These are phyloP conservation scores for Fusarium sp. DNA, from an alignment of 2,329 filamentous ascomycete species.

Conservation along the genomic window DNA sequence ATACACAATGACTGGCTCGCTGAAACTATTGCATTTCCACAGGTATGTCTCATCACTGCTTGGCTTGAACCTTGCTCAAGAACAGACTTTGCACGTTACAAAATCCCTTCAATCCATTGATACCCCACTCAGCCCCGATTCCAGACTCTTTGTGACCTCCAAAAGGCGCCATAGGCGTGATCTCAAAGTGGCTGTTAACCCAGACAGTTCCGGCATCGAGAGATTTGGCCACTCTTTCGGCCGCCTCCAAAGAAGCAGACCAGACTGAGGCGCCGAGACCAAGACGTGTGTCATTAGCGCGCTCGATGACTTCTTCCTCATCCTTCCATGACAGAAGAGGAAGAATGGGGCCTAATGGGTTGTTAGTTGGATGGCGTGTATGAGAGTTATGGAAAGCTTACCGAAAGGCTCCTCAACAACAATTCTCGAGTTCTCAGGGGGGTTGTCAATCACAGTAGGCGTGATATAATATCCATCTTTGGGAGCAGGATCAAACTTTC, in stretches of 20 bases:
- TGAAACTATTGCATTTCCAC: too few relatives aligned
- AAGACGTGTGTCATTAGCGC: conserved; percentile 67
- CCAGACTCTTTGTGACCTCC: conserved; percentile 62
- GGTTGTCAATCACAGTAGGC: conserved; percentile 71
- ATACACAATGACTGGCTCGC: too few relatives aligned
- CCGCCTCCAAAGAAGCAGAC: conserved; percentile 64
- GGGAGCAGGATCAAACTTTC: conserved; percentile 40
- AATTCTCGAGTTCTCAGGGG: conserved; percentile 67
- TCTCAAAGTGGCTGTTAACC: conserved; percentile 70
- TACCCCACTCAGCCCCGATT: conserved; percentile 58
- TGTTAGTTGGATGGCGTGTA: neutral
- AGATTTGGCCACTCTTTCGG: conserved; percentile 63
- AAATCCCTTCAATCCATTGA: conserved; percentile 55
- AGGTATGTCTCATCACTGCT: neutral
- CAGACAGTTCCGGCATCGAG: conserved; percentile 71
- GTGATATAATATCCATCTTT: conserved; percentile 67
- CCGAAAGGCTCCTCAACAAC: conserved; percentile 67
- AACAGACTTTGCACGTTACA: conserved; percentile 47
- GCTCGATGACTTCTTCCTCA: conserved; percentile 70
- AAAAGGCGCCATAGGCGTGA: conserved; percentile 53
- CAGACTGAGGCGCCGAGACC: conserved; percentile 71
- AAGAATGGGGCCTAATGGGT: conserved; percentile 64
- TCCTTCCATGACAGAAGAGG: conserved; percentile 72
- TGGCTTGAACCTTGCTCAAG: conserved; percentile 28
- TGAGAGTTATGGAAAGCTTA: conserved; percentile 31